A percentile compares a stretch with the other conserved stretches of the same genome.
Conservation (phyloP, 768 basidiomycete genomes). For the Tephrocybe sp. region DNA sequence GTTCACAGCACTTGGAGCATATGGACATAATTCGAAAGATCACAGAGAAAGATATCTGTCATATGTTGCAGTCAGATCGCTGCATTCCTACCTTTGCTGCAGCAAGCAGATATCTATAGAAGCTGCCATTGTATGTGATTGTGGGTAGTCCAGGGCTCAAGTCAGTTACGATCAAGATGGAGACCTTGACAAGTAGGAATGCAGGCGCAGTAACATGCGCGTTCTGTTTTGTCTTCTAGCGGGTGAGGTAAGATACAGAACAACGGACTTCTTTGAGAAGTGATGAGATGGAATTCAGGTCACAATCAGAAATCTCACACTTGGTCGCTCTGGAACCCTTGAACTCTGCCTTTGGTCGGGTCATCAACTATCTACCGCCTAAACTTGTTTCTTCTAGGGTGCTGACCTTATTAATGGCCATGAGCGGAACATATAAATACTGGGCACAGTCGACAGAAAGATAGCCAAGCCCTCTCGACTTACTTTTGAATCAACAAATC, state of each 20-base stretch:
- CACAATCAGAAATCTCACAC: background rate
- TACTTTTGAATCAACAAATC: background rate
- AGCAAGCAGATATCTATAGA: too few species aligned
- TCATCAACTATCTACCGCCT: background rate
- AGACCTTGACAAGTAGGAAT: background rate
- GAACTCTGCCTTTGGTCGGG: background rate
- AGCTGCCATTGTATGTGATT: too few species aligned
- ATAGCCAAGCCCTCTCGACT: background rate
- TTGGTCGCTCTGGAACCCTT: background rate
- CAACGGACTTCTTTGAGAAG: background rate
- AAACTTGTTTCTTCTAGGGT: background rate
- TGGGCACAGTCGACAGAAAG: background rate
- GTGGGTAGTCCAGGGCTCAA: too few species aligned
- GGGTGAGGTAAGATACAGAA: background rate
- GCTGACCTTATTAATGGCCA: background rate
- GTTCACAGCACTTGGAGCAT: background rate
- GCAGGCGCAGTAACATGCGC: background rate
- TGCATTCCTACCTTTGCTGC: too few species aligned
- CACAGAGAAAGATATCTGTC: background rate
- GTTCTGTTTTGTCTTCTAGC: background rate
- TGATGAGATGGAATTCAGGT: background rate
- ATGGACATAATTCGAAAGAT: background rate
- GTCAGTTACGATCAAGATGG: background rate
- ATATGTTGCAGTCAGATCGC: background rate
- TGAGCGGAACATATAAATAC: slow-evolving; percentile 2